phyloP scores from a whole-genome alignment of 2,329 filamentous ascomycete species.

The Hypocreales sp. region DNA sequence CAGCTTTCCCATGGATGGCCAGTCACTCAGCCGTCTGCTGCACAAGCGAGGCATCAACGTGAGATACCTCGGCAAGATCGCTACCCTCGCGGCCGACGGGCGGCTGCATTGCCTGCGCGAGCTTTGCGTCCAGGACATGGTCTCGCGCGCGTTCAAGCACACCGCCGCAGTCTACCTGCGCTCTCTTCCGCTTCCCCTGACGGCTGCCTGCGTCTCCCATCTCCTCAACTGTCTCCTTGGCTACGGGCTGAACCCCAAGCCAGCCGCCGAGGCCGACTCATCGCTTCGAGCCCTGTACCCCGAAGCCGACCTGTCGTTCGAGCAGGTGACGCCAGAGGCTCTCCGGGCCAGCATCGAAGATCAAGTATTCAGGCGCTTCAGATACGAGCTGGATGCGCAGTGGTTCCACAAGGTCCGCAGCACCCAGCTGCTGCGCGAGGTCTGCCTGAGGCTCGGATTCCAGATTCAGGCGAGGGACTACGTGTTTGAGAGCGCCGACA shows the following conservation, averaged over 20 bases:
- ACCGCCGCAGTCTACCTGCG: slow-evolving; percentile 65
- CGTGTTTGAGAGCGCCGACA: slow-evolving; percentile 14
- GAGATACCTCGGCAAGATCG: slow-evolving; percentile 81
- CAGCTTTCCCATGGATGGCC: slow-evolving; percentile 97
- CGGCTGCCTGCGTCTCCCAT: slow-evolving; percentile 68
- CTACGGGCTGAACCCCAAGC: slow-evolving; percentile 57
- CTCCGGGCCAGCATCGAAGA: slow-evolving; percentile 54
- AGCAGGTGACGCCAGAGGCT: slow-evolving; percentile 58
- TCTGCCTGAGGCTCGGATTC: slow-evolving; percentile 76
- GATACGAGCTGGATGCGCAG: slow-evolving; percentile 52
- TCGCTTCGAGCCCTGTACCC: slow-evolving; percentile 61
- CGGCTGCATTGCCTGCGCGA: slow-evolving; percentile 64
- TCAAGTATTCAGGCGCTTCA: slow-evolving; percentile 60
- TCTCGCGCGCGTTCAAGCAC: slow-evolving; percentile 93
- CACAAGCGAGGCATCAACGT: slow-evolving; percentile 98
- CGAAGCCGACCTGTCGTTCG: slow-evolving; percentile 69
- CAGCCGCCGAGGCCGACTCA: slow-evolving; percentile 62
- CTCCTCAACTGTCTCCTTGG: slow-evolving; percentile 90
- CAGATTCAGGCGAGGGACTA: slow-evolving; percentile 63
- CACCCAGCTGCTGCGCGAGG: slow-evolving; percentile 76
- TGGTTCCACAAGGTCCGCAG: slow-evolving; percentile 57
- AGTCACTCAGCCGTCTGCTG: slow-evolving; percentile 71
- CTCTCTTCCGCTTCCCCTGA: slow-evolving; percentile 63
- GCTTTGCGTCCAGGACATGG: slow-evolving; percentile 80
- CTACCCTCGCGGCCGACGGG: slow-evolving; percentile 51